A percentile compares a stretch with the other conserved stretches of the same genome.
Conservation (phyloP, 176 grass and related monocot species). For the Rhipidocladum racemiflorum region DNA sequence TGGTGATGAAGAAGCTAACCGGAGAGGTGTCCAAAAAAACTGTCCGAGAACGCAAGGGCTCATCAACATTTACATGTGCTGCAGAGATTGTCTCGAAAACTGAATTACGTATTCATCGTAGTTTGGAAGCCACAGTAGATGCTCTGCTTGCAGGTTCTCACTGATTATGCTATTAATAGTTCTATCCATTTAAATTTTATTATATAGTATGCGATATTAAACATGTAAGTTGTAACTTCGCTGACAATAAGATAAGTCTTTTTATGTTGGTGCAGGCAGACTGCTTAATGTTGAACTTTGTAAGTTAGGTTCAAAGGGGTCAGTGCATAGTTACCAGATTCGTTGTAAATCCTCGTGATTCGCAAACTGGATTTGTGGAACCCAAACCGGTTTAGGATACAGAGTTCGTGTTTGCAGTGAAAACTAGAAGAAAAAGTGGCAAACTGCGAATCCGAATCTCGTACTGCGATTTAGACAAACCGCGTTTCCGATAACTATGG, state of each 20-base stretch:
- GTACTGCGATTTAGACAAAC: too few species aligned
- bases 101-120: conserved; percentile 64
- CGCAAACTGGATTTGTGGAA: too few species aligned
- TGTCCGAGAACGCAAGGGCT: conserved; percentile 73
- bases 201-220: neutral
- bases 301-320: conserved; percentile 45
- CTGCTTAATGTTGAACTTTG: conserved; percentile 70
- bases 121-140: conserved; percentile 81
- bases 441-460: too few species aligned
- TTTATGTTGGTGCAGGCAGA: conserved; percentile 53
- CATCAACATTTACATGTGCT: conserved; percentile 85
- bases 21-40: conserved; percentile 91
- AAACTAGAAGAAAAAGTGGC: too few species aligned
- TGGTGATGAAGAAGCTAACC: conserved; percentile 83
- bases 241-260: neutral
- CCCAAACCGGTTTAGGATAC: too few species aligned
- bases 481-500: too few species aligned
- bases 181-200: conserved; percentile 15
- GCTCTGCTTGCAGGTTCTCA: conserved; percentile 78
- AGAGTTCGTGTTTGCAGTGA: too few species aligned
- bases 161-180: conserved; percentile 19
- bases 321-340: too few species aligned
- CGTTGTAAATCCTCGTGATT: too few species aligned
- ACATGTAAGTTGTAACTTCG: neutral
- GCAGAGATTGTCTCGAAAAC: conserved; percentile 92